phyloP scores from a whole-genome alignment of 176 grass and related monocot genomes.

The Triticum dicoccoides region DNA sequence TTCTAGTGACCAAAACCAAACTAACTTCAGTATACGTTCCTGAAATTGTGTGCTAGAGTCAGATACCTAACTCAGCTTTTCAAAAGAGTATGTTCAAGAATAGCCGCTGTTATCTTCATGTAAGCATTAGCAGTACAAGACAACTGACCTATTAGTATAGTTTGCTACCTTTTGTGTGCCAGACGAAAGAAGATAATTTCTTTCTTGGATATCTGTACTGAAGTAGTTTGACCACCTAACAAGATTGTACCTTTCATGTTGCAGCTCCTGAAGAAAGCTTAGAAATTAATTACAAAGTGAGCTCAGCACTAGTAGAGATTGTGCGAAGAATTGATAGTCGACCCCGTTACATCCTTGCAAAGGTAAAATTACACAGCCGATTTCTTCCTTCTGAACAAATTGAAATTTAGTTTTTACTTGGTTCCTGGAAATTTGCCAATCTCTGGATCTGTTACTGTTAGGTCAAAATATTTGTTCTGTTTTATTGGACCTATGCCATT shows the following conservation, averaged over 20 bases:
- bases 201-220: conserved; percentile 12
- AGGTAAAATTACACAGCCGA: conserved; percentile 51
- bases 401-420: neutral
- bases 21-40: neutral
- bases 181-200: neutral
- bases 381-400: neutral
- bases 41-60: neutral
- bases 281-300: conserved; percentile 96
- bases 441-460: neutral
- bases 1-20: neutral
- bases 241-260: neutral
- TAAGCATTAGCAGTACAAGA: neutral
- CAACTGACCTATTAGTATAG: conserved; percentile 3
- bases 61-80: neutral
- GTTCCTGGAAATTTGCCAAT: neutral
- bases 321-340: conserved; percentile 59
- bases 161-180: neutral
- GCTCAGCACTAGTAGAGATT: conserved; percentile 86
- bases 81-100: neutral
- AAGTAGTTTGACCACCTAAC: conserved; percentile 21
- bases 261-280: conserved; percentile 96
- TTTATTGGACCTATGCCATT: neutral
- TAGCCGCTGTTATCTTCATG: neutral
- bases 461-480: neutral
- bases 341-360: conserved; percentile 89